A percentile compares a stretch with the other conserved stretches of the same genome.
Conservation (phyloP, 495 filamentous ascomycete species). For the Penicillium lividum region DNA sequence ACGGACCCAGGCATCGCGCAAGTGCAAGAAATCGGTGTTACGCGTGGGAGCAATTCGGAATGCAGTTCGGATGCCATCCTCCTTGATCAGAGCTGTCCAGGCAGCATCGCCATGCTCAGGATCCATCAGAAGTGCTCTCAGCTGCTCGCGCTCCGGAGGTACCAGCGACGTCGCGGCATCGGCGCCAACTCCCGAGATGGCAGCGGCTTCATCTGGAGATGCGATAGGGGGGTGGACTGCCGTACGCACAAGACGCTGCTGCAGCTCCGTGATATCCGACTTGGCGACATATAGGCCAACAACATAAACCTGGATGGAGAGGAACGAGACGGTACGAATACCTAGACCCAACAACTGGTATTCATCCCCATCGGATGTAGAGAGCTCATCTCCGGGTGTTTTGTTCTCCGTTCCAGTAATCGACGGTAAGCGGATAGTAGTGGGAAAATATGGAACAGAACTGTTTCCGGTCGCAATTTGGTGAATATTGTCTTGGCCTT, state of each 20-base stretch:
- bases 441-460: constrained; percentile 79
- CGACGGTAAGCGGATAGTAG: constrained; percentile 62
- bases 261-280: constrained; percentile 64
- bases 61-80: constrained; percentile 63
- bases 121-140: constrained; percentile 70
- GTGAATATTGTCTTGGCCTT: constrained; percentile 60
- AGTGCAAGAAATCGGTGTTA: constrained; percentile 88
- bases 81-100: constrained; percentile 71
- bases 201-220: constrained; percentile 39
- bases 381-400: constrained; percentile 39
- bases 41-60: constrained; percentile 80
- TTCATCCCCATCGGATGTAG: constrained; percentile 51
- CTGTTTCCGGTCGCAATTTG: constrained; percentile 80
- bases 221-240: constrained; percentile 35
- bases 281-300: constrained; percentile 88
- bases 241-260: constrained; percentile 53
- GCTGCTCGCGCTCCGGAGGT: constrained; percentile 68
- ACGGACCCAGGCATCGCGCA: constrained; percentile 88
- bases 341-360: constrained; percentile 89
- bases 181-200: constrained; percentile 52
- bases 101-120: constrained; percentile 62
- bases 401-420: constrained; percentile 39
- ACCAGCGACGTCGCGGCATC: constrained; percentile 77
- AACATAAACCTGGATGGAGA: constrained; percentile 92
- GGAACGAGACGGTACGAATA: constrained; percentile 82